Conservation (phyloP, 192 early-diverging fungal species). For the Backusella tarrabulga region DNA sequence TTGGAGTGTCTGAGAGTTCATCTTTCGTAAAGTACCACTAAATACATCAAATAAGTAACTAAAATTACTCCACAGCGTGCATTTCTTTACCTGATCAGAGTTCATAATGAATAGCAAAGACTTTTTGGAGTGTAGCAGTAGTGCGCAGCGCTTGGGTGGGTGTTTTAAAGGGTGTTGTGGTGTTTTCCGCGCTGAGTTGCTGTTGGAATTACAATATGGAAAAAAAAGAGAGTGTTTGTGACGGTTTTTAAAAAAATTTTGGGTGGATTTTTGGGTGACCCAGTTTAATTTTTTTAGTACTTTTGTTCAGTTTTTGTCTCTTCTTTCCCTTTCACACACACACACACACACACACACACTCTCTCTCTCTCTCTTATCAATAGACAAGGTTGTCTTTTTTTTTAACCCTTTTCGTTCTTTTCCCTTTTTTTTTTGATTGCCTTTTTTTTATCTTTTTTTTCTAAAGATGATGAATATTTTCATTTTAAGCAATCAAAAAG, state of each 20-base stretch:
- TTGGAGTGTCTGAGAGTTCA: conserved; percentile 52
- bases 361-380: too few species aligned
- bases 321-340: background rate
- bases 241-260: background rate
- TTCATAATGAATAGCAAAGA: background rate
- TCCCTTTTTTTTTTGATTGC: background rate
- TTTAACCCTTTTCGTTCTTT: background rate
- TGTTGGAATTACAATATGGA: background rate
- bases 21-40: conserved; percentile 53
- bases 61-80: background rate
- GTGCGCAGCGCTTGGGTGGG: background rate
- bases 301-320: background rate
- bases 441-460: background rate
- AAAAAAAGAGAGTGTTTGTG: background rate
- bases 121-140: background rate
- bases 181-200: conserved; percentile 4
- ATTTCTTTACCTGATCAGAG: background rate
- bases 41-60: background rate
- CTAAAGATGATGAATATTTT: background rate
- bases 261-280: background rate
- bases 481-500: background rate
- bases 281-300: background rate
- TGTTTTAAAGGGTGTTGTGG: background rate
- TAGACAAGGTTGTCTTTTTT: background rate
- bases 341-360: too few species aligned